Evolutionary conservation across 257 asterid genomes (phyloP).

Genomic region (Craterostigma plantagineum): DNA sequence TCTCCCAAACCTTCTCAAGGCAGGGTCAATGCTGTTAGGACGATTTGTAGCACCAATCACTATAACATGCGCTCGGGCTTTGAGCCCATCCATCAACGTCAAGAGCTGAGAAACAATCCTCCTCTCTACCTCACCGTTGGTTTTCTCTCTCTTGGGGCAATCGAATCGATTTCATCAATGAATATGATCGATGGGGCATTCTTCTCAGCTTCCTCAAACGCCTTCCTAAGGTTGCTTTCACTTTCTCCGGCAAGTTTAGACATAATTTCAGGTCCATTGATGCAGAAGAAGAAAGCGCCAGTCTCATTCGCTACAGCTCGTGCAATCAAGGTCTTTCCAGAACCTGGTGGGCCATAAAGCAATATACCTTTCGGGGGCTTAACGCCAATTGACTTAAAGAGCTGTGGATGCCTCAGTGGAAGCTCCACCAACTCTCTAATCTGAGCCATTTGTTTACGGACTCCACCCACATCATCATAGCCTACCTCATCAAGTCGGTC

Average conservation of each 20-base stretch:
- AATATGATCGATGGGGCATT: constrained; percentile 38
- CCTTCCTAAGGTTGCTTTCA: constrained; percentile 42
- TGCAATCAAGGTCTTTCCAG: constrained; percentile 41
- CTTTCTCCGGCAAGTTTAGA: constrained; percentile 46
- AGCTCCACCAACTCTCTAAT: constrained; percentile 44
- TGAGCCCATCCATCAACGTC: constrained; percentile 48
- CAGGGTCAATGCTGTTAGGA: constrained; percentile 44
- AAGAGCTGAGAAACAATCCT: constrained; percentile 41
- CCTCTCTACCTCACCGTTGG: constrained; percentile 42
- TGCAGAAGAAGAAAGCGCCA: constrained; percentile 46
- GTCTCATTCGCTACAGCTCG: constrained; percentile 49
- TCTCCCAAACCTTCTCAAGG: constrained; percentile 44
- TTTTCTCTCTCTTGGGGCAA: constrained; percentile 55
- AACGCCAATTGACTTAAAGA: constrained; percentile 38
- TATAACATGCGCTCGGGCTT: constrained; percentile 38
- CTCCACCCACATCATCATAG: constrained; percentile 50
- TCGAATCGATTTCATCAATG: constrained; percentile 38
- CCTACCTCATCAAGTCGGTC: constrained; percentile 40
- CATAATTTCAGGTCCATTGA: constrained; percentile 43
- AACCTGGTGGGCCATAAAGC: constrained; percentile 41
- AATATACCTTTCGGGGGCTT: constrained; percentile 47
- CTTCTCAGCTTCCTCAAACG: constrained; percentile 49
- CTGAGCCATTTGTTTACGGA: constrained; percentile 48
- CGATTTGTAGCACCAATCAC: constrained; percentile 47
- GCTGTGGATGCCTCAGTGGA: constrained; percentile 47